These are phyloP conservation scores for Hepatocystis sp. DNA, from an alignment of 169 alveolate genomes.

Conservation along the genomic window DNA sequence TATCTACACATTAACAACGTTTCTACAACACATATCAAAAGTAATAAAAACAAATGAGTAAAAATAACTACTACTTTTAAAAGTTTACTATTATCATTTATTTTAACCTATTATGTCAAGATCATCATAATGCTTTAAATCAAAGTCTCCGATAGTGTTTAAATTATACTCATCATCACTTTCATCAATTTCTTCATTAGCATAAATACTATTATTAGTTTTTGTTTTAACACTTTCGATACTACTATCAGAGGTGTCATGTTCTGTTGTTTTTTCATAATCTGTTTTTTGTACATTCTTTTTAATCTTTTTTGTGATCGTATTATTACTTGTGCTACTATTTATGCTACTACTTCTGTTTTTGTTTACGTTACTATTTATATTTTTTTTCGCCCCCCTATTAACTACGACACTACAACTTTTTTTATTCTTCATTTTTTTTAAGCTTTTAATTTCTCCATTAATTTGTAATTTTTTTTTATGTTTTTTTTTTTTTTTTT, in stretches of 20 bases:
- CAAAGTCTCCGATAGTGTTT: constrained; percentile 66
- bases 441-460: no score
- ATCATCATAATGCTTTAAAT: constrained; percentile 62
- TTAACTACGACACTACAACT: background rate
- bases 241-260: background rate
- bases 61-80: no score
- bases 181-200: constrained; percentile 71
- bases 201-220: constrained; percentile 7
- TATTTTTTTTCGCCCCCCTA: background rate
- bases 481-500: no score
- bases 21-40: no score
- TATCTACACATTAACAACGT: no score
- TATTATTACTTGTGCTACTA: background rate
- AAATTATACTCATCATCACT: constrained; percentile 75
- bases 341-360: background rate
- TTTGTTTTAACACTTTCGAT: background rate
- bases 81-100: background rate
- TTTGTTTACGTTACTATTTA: background rate
- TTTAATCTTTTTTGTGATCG: background rate
- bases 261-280: constrained; percentile 19
- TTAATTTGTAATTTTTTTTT: no score
- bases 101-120: constrained; percentile 51
- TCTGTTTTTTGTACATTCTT: constrained; percentile 5
- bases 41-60: no score
- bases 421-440: no score